Evolutionary conservation across 2,329 filamentous ascomycete genomes (phyloP), one percentile per base, ranked within the genome.

Genomic region (Cytospora leucostoma): DNA sequence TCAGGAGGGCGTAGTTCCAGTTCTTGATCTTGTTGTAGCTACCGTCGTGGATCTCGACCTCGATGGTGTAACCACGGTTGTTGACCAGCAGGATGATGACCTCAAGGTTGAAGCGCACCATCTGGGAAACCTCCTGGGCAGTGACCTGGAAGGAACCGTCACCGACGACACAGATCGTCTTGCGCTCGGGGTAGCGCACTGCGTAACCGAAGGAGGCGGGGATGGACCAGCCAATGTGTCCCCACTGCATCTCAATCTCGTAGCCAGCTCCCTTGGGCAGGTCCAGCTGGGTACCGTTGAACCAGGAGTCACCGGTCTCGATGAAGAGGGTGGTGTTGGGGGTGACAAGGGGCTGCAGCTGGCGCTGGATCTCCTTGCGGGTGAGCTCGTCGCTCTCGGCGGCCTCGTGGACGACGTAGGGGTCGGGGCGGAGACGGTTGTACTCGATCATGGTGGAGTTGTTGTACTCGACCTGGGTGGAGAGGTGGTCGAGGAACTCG

Each of bases 31-130:
- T 69, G 68, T 72, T 73, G 67, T 73, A 73, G 38, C 61, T 58
- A 2, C 70, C 71, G 55, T 72, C 75, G 62, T 77, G 75, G 57
- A 77, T 77, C 65, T 74, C 71, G 11, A 75, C 69, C 66, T 77
- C 75, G 65, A 76, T 75, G 7, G 75, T 76, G 64, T 77, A 77
- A 5, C 75, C 74, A 44, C 72, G 68, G 65, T 77, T 77, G 69
- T 75, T 75, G 61, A 75, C 68, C 32, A 76, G 66, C 21, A 76
- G 65, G 34, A 76, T 74, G 44, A 69, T 71, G 53, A 72, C 69
- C 37, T 72, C 65, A 27, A 75, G 68, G 21, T 71, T 67, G 62
- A 70, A 71, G 32, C 73, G 67, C 27, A 76, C 74, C 66, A 76
- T 75, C 17, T 75, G 74, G 33, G 71, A 71, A 7, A 76, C 70